Base-by-base conservation (phyloP, 768 basidiomycete species). In the Tulasnella sp. region DNA sequence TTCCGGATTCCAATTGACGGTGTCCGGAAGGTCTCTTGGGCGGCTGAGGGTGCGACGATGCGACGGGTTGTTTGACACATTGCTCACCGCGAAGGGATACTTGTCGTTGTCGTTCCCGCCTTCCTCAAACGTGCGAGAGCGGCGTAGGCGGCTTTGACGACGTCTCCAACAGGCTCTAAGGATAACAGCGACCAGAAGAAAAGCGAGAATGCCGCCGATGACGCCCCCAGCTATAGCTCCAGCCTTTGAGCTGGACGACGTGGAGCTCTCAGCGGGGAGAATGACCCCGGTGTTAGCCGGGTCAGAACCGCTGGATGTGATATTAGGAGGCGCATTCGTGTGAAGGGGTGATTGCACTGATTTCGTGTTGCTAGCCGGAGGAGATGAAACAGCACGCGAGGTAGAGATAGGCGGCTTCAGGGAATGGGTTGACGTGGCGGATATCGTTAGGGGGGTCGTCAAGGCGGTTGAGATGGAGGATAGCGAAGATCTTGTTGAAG, bases 1-100 rank as follows among this genome's bases (percentile, higher is more conserved):
- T 17, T 57, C 55, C 2, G 55, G 55, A 14, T 57, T 57, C 55
- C 55, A 57, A 36, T 57, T 57, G 41, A 57, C 42, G 27, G 31
- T 42, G 4, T 46, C 43, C 1, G 41, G 27, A 8, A 48, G 27
- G 23, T 36, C 29, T n/a, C n/a, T n/a, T n/a, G n/a, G n/a, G 19
- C 41, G 40, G 12, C 40, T 48, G 4, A 48, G 23, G 12, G 55
- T 57, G 41, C 55, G 41, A 3, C 55, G 55, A n/a, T 14, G 25
- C 17, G 7, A 36, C n/a, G n/a, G 23, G 27, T 15, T 31, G 40
- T 17, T 36, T 12, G 35, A 25, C 17, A 27, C 55, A 29, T 31
- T 43, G 29, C 41, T 43, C 23, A 39, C 55, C 31, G 41, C 41
- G 25, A 57, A 36, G 3, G 31, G 17, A 23, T 43, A 19, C 23